A percentile compares a stretch with the other conserved stretches of the same genome.
phyloP scores from a whole-genome alignment of 164 flowering plant species.

The Sedum album region DNA sequence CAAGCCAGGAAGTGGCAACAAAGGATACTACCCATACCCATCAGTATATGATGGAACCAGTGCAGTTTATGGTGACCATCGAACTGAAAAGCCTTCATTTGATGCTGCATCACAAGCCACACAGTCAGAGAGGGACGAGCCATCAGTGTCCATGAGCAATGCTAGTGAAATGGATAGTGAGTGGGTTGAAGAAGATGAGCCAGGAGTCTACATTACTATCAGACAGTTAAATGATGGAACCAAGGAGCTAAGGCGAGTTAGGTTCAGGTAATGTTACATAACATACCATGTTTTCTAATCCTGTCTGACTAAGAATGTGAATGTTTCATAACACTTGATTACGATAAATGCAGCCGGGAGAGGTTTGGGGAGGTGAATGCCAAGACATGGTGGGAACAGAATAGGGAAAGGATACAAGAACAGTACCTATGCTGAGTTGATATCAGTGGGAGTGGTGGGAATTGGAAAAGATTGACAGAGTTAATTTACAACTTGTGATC shows the following conservation, averaged over 20 bases:
- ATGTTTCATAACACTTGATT: not conserved
- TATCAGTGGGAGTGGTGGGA: not conserved
- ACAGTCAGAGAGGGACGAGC: slow-evolving; percentile 80
- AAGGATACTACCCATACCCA: slow-evolving; percentile 35
- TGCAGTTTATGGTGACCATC: slow-evolving; percentile 18
- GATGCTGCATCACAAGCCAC: slow-evolving; percentile 73
- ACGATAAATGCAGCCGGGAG: slow-evolving; percentile 58
- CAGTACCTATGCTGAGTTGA: slow-evolving; percentile 52
- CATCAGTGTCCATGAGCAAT: slow-evolving; percentile 76
- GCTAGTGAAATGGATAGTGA: slow-evolving; percentile 86
- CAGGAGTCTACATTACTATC: slow-evolving; percentile 92
- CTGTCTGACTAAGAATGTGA: not conserved
- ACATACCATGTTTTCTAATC: not conserved
- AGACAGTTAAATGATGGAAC: slow-evolving; percentile 83
- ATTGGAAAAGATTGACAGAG: not conserved
- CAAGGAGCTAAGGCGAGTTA: slow-evolving; percentile 88
- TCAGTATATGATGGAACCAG: slow-evolving; percentile 28
- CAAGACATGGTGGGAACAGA: slow-evolving; percentile 93
- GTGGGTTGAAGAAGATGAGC: slow-evolving; percentile 95
- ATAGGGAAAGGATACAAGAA: slow-evolving; percentile 90
- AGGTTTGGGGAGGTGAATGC: slow-evolving; percentile 85
- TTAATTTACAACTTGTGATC: not conserved
- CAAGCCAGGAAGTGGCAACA: slow-evolving; percentile 25
- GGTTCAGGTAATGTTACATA: slow-evolving; percentile 81
- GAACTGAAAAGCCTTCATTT: slow-evolving; percentile 40